phyloP scores from a whole-genome alignment of 305 asterid genomes.

The Fraxinus paxiana region DNA sequence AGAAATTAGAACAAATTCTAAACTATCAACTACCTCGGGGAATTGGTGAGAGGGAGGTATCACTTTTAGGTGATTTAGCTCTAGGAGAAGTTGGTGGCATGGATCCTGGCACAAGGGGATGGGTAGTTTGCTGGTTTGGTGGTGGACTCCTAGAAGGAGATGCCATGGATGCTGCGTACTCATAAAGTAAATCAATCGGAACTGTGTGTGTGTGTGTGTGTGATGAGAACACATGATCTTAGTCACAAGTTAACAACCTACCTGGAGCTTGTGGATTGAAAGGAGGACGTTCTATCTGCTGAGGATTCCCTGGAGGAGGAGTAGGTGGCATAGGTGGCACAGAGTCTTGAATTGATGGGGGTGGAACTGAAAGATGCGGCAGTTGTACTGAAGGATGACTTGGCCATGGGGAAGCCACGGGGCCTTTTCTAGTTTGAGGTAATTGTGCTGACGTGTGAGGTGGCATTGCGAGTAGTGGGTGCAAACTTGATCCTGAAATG shows the following conservation, averaged over 20 bases:
- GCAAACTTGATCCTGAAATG: slow-evolving; percentile 37
- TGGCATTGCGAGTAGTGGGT: slow-evolving; percentile 38
- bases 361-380: slow-evolving; percentile 32
- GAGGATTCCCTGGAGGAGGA: slow-evolving; percentile 32
- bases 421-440: slow-evolving; percentile 33
- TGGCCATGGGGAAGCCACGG: slow-evolving; percentile 37
- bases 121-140: slow-evolving; percentile 35
- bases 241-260: slow-evolving; percentile 29
- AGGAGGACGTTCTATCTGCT: slow-evolving; percentile 32
- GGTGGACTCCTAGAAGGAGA: slow-evolving; percentile 52
- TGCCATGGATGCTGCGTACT: slow-evolving; percentile 45
- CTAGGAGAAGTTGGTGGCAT: slow-evolving; percentile 45
- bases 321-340: slow-evolving; percentile 38
- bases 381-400: slow-evolving; percentile 36
- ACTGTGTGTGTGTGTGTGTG: slow-evolving; percentile 6
- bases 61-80: slow-evolving; percentile 34
- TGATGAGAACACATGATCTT: slow-evolving; percentile 16
- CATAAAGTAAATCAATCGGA: slow-evolving; percentile 32
- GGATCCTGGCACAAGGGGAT: slow-evolving; percentile 35
- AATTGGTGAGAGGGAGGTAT: slow-evolving; percentile 24
- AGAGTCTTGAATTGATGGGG: slow-evolving; percentile 25
- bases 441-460: slow-evolving; percentile 33
- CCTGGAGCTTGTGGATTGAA: slow-evolving; percentile 55
- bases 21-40: slow-evolving; percentile 49
- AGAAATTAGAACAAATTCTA: background rate